These are phyloP conservation scores for Lactarius sanguifluus DNA, from an alignment of 768 basidiomycete genomes.

Conservation along the genomic window DNA sequence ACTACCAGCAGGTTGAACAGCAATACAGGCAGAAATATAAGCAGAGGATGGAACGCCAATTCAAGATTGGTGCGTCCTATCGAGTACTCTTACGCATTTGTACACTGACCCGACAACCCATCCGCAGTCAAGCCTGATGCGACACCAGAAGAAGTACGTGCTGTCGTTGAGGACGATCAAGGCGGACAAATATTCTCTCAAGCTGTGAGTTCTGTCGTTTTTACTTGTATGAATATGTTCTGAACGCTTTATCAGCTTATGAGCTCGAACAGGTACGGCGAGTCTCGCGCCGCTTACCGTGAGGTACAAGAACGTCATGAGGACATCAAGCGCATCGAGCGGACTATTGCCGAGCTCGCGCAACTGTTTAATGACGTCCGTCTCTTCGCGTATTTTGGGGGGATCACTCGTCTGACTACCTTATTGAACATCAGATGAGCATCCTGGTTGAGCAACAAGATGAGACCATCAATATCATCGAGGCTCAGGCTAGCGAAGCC, in stretches of 20 bases:
- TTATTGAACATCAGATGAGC: constrained; percentile 64
- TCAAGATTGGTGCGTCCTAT: constrained; percentile 63
- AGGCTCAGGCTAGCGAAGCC: constrained; percentile 69
- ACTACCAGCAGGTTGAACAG: constrained; percentile 74
- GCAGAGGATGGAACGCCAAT: constrained; percentile 70
- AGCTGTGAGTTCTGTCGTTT: constrained; percentile 45
- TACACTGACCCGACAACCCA: background rate
- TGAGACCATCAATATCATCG: constrained; percentile 80
- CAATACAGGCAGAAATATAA: constrained; percentile 63
- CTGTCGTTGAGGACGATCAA: constrained; percentile 63
- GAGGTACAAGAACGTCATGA: constrained; percentile 98
- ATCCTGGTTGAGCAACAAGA: constrained; percentile 94
- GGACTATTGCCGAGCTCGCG: constrained; percentile 88
- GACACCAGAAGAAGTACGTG: constrained; percentile 71
- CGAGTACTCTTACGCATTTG: background rate
- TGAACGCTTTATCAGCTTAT: constrained; percentile 56
- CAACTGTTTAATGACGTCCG: constrained; percentile 93
- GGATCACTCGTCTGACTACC: constrained; percentile 9
- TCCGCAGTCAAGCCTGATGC: constrained; percentile 81
- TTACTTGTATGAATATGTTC: background rate
- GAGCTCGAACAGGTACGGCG: constrained; percentile 88
- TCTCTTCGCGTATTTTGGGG: constrained; percentile 19
- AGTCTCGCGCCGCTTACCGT: constrained; percentile 85
- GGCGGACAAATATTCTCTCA: constrained; percentile 77
- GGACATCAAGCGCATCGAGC: constrained; percentile 94